A percentile compares a stretch with the other conserved stretches of the same genome.
These are phyloP conservation scores for Sindora glabra DNA, from an alignment of 306 rosid genomes.

Conservation along the genomic window DNA sequence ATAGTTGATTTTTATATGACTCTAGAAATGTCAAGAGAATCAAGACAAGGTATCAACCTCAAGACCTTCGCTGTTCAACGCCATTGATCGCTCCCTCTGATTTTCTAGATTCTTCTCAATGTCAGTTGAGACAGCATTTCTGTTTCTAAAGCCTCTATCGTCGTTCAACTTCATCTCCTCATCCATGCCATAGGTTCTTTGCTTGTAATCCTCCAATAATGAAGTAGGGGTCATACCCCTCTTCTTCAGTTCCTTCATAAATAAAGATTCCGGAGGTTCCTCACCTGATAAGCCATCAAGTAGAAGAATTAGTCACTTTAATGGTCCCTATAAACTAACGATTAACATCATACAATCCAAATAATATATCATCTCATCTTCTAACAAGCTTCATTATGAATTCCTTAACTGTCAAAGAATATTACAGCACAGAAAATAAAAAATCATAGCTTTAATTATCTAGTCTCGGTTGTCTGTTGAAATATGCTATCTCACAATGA, in stretches of 20 bases:
- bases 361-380: too few species aligned
- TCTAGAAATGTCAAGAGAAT: conserved; percentile 6
- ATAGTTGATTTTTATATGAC: too few species aligned
- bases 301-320: not conserved
- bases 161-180: conserved; percentile 48
- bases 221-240: conserved; percentile 95
- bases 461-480: too few species aligned
- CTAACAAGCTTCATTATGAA: too few species aligned
- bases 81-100: conserved; percentile 93
- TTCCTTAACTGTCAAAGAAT: too few species aligned
- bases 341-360: too few species aligned
- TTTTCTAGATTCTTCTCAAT: conserved; percentile 63
- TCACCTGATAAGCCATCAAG: conserved; percentile 56
- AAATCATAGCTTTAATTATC: too few species aligned
- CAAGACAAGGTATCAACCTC: conserved; percentile 55
- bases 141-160: conserved; percentile 39
- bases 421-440: too few species aligned
- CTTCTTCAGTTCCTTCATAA: conserved; percentile 87
- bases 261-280: conserved; percentile 88
- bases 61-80: conserved; percentile 92
- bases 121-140: conserved; percentile 69
- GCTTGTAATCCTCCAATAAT: conserved; percentile 69
- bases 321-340: too few species aligned
- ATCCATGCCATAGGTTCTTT: conserved; percentile 41
- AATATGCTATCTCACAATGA: too few species aligned